Base-by-base conservation (phyloP, 768 basidiomycete species). In the Trametes cubensis region DNA sequence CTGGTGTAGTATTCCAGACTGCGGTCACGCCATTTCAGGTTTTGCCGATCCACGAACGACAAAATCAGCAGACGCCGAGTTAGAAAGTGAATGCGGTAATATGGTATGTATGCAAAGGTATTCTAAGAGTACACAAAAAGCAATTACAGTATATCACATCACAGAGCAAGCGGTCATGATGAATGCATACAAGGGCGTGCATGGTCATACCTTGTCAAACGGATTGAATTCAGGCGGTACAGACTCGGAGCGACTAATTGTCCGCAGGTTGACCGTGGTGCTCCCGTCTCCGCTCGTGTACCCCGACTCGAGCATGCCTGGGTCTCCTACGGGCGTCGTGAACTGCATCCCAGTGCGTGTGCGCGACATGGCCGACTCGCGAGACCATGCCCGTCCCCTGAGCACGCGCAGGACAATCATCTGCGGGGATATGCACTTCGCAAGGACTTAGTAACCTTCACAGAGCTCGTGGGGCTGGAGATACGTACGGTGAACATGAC, bases 401-500 rank as follows among this genome's bases (percentile, higher is more conserved):
- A 66, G 30, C 8, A 63, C 61, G 17, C 65, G 65, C 25, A 66
- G 54, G 49, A 63, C 48, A 55, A 63, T 62, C 61, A 66, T 56
- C 26, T 66, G 65, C n/a, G 65, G 65, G 7, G 65, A 63, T 42
- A 66, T 45, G 54, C 53, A 58, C 65, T 30, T 25, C 6, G 38
- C 25, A 34, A 2, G 6, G 18, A 11, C 3, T 34, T 1, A 53
- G 51, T 4, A 47, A 17, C 6, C 25, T n/a, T 6, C 28, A 17
- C 20, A 4, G 13, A 10, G 11, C 18, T 6, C 10, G 28, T 3
- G 25, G 18, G 28, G 1, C 13, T 21, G 15, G 39, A 25, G 28
- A 34, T 7, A 73, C 75, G 54, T 61, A 78, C 77, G 18, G 73
- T 72, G 48, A 79, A 69, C 64, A 77, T 76, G 17, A 72, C 74